A percentile compares a stretch with the other conserved stretches of the same genome.
These are phyloP conservation scores for Lathyrus oleraceus DNA, from an alignment of 306 rosid species.

Conservation along the genomic window DNA sequence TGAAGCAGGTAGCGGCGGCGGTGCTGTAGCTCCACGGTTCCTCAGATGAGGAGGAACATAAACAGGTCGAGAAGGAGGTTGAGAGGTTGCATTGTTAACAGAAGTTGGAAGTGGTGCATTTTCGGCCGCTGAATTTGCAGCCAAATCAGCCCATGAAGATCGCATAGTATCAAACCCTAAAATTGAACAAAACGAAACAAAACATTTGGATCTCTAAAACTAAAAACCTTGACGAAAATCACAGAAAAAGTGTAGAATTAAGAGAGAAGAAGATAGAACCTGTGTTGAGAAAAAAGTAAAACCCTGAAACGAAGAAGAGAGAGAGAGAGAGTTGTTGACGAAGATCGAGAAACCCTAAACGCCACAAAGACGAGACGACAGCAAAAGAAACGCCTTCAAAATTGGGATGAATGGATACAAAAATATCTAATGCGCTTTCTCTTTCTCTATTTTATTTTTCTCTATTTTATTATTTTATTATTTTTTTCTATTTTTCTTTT, in stretches of 20 bases:
- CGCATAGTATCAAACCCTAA: slow-evolving; percentile 52
- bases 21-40: slow-evolving; percentile 42
- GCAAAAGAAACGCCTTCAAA: slow-evolving; percentile 34
- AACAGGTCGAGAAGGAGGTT: slow-evolving; percentile 47
- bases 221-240: neutral
- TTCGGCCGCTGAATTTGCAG: slow-evolving; percentile 80
- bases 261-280: slow-evolving; percentile 4
- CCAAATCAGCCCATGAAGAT: slow-evolving; percentile 94
- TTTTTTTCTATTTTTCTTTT: neutral
- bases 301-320: slow-evolving; percentile 29
- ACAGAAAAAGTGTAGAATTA: neutral
- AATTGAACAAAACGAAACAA: neutral
- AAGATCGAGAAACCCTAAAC: slow-evolving; percentile 43
- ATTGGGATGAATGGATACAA: slow-evolving; percentile 35
- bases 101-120: slow-evolving; percentile 35
- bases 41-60: slow-evolving; percentile 93
- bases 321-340: slow-evolving; percentile 17
- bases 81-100: slow-evolving; percentile 39
- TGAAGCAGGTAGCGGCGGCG: slow-evolving; percentile 21
- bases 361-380: slow-evolving; percentile 23
- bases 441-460: slow-evolving; percentile 16
- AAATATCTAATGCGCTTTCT: slow-evolving; percentile 36
- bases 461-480: neutral
- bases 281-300: slow-evolving; percentile 28
- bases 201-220: neutral